These are phyloP conservation scores for Pichia membranifaciens DNA, from an alignment of 805 yeast genomes.

Conservation along the genomic window DNA sequence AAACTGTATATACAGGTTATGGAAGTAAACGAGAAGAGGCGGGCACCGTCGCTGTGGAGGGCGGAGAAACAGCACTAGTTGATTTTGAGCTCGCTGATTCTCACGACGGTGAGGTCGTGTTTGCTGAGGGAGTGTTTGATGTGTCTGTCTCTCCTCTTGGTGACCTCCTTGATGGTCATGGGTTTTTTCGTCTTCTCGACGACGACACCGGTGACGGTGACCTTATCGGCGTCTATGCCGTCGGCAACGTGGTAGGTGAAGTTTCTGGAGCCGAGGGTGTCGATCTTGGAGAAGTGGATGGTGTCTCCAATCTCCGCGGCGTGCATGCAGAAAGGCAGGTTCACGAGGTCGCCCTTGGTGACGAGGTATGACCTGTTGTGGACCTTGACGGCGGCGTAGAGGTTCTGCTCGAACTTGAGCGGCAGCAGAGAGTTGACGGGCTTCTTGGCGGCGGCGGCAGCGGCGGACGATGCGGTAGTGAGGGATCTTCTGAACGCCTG, in stretches of 20 bases:
- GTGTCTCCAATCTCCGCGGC: constrained; percentile 79
- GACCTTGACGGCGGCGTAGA: constrained; percentile 78
- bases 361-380: constrained; percentile 84
- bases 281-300: constrained; percentile 67
- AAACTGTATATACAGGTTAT: background rate
- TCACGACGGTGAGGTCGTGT: constrained; percentile 69
- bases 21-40: background rate
- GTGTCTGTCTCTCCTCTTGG: constrained; percentile 78
- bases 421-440: constrained; percentile 37
- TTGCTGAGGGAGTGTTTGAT: constrained; percentile 58
- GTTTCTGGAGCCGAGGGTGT: constrained; percentile 80
- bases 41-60: too few species aligned
- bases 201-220: constrained; percentile 67
- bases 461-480: background rate
- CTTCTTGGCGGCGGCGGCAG: constrained; percentile 3
- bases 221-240: constrained; percentile 48
- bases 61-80: background rate
- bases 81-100: constrained; percentile 66
- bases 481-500: constrained; percentile 7
- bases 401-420: constrained; percentile 56
- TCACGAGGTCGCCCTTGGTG: constrained; percentile 82
- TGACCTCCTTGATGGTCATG: constrained; percentile 62
- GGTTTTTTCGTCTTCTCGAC: constrained; percentile 83
- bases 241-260: constrained; percentile 54
- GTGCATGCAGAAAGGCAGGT: constrained; percentile 72